Conservation (phyloP, 176 grass and related monocot genomes). For the Triticum urartu region DNA sequence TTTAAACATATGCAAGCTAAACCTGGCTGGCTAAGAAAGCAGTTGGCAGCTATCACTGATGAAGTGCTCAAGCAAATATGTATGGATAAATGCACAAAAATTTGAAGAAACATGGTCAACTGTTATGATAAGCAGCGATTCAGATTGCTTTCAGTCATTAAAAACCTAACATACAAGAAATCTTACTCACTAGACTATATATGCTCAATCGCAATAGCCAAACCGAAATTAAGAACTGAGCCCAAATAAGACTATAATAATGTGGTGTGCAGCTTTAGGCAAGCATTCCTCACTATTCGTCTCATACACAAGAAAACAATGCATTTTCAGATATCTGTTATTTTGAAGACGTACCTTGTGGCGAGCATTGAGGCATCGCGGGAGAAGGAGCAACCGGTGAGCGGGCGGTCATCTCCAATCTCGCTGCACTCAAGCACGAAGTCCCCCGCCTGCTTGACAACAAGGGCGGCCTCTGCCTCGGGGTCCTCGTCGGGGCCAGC, state of each 20-base stretch:
- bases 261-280: background rate
- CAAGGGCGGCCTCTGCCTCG: constrained; percentile 68
- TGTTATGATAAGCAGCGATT: background rate
- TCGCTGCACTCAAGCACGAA: constrained; percentile 91
- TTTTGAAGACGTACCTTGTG: constrained; percentile 55
- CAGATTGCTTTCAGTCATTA: constrained; percentile 10
- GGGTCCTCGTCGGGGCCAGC: constrained; percentile 86
- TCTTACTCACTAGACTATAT: background rate
- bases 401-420: constrained; percentile 86
- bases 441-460: constrained; percentile 56
- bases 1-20: constrained; percentile 1
- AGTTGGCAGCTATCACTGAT: background rate
- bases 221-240: background rate
- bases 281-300: background rate
- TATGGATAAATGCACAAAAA: background rate
- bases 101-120: background rate
- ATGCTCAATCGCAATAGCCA: background rate
- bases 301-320: background rate
- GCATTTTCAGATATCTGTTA: background rate
- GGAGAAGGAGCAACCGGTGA: constrained; percentile 89
- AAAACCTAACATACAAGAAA: background rate
- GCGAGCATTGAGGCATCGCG: constrained; percentile 64
- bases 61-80: background rate
- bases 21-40: background rate
- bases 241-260: background rate